phyloP scores from a whole-genome alignment of 257 asterid species.

The Echites panduratus region DNA sequence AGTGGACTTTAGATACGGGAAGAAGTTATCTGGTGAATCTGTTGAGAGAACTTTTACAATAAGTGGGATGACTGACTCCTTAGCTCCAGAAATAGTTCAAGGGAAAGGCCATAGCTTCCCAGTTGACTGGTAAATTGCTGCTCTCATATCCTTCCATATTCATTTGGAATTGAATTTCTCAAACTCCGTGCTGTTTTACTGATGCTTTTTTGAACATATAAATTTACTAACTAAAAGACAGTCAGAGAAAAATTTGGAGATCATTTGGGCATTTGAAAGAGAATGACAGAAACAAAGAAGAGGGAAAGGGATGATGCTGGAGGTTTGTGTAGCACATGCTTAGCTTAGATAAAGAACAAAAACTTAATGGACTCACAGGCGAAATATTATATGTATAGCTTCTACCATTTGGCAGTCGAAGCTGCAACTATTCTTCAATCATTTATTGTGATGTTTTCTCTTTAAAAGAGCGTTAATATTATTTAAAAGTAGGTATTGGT shows the following conservation, averaged over 20 bases:
- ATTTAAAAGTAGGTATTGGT: background rate
- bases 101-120: constrained; percentile 93
- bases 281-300: background rate
- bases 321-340: background rate
- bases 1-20: constrained; percentile 92
- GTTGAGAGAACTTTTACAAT: constrained; percentile 71
- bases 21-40: constrained; percentile 53
- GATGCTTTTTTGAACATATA: background rate
- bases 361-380: too few species aligned
- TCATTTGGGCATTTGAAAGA: background rate
- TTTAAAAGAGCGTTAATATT: background rate
- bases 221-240: background rate
- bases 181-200: background rate
- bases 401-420: background rate
- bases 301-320: background rate
- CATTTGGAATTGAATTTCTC: background rate
- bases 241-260: background rate
- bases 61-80: constrained; percentile 80
- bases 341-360: too few species aligned
- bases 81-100: constrained; percentile 92
- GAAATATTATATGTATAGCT: background rate
- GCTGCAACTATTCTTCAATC: background rate
- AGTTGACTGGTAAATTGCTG: constrained; percentile 72
- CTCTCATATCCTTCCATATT: constrained; percentile 11
- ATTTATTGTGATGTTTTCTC: background rate